These are phyloP conservation scores for Apiospora rasikravindrae DNA, from an alignment of 2,329 filamentous ascomycete species.

Conservation along the genomic window DNA sequence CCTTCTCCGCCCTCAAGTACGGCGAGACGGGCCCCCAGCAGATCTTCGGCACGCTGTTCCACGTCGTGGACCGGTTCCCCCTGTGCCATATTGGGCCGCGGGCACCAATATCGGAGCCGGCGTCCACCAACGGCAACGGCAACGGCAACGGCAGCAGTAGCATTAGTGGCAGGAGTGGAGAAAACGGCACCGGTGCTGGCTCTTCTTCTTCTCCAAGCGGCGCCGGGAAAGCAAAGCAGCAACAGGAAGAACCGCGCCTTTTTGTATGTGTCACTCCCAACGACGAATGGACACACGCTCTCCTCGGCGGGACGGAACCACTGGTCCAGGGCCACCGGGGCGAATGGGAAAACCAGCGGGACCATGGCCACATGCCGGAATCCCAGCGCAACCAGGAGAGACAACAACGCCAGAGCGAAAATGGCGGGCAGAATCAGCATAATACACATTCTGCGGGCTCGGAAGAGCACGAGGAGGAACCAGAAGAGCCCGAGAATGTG, in stretches of 20 bases:
- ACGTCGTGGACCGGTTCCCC: conserved; percentile 52
- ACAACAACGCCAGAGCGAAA: background rate
- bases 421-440: background rate
- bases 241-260: conserved; percentile 33
- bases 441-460: background rate
- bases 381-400: conserved; percentile 15
- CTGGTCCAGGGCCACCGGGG: conserved; percentile 27
- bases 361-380: background rate
- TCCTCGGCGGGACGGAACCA: conserved; percentile 33
- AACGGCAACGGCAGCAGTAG: background rate
- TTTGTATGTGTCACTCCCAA: conserved; percentile 47
- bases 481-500: conserved; percentile 37
- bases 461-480: background rate
- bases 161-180: conserved; percentile 26
- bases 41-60: conserved; percentile 54
- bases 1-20: conserved; percentile 50
- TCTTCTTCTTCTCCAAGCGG: background rate
- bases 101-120: conserved; percentile 16
- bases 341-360: conserved; percentile 8
- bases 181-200: background rate
- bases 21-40: conserved; percentile 49
- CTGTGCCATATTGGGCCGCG: background rate
- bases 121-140: background rate
- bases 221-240: background rate
- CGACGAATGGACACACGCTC: conserved; percentile 41